Base-by-base conservation (phyloP, 352 stramenopile genomes). In the Globisporangium orthogonon region DNA sequence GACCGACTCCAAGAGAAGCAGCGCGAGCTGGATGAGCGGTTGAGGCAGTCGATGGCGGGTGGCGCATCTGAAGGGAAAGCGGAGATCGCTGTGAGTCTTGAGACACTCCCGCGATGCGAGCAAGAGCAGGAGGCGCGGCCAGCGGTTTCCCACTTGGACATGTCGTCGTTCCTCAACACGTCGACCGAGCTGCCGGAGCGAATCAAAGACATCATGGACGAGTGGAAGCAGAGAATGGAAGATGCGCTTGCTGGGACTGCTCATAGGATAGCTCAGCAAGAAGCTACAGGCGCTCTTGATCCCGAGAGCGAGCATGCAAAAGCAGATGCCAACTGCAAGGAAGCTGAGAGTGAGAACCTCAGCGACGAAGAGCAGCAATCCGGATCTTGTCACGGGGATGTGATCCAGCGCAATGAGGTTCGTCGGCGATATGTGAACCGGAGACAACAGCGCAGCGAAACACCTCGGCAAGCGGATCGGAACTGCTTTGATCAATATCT, bases 1-100 rank as follows among this genome's bases (percentile, higher is more conserved):
- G 73, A 85, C 23, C 67, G 81, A 13, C 57, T 88, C 4, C 54
- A 77, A 17, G 78, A 91, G 40, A 89, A 90, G 58, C 75, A 90
- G 31, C 63, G 61, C 18, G 68, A 69, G 41, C 56, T 87, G 11
- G 69, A 86, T 17, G 54, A 74, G 13, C 67, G 76, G 23, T 60
- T 89, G 30, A 57, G 76, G 52, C 52, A 65, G 9, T 54, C 56
- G 2, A 50, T 65, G n/a, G 37, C 46, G 30, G 47, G 58, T 13
- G 11, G 47, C 1, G 11, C 37, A 17, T 2, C 37, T 17, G 13
- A 10, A 17, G 7, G 4, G 0, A 2, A 13, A 13, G 4, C 7
- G 10, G 37, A 43, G 37, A 14, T 10, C 2, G 35, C 4, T 40
- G 37, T 5, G 30, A 33, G 7, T 23, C 23, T 23, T 23, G 14